Evolutionary conservation across 129 eudicot genomes (phyloP), one percentile per base, ranked within the genome.

Genomic region (Solidago caesia): DNA sequence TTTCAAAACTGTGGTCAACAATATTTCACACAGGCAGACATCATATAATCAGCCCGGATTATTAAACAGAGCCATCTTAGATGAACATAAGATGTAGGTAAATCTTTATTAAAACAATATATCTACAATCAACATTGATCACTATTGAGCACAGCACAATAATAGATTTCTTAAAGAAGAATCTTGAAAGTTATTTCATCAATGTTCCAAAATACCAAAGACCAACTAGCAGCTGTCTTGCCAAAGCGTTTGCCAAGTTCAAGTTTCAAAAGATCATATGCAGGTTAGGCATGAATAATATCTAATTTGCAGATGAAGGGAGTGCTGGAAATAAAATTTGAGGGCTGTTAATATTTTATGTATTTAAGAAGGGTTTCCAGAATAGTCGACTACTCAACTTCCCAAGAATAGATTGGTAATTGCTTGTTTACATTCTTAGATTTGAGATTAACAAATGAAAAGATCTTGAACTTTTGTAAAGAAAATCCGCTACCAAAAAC

Each of bases 181-280:
- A 71, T 15, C 41, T 42, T 71, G 5, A 39, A 71, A 9, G 4
- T 55, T 43, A 41, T 71, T 55, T 41, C 13, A 71, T 71, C 41
- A 4, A n/a, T 71, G 25, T 55, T 56, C 41, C 33, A 10, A 41
- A 14, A 14, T n/a, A 71, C 63, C 74, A 70, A 70, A 69, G 47
- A n/a, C 39, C 74, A 29, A 33, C 62, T 51, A 70, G 44, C 63
- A 29, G 14, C 13, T 70, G 48, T 27, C 44, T 29, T 27, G 57
- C 12, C 27, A 13, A 39, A 53, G 75, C 3, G 41, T 53, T 33
- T 70, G 29, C 33, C 39, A 70, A 7, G 33, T 52, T 42, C 59
- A 59, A 53, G 3, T 53, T 70, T 33, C 39, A 60, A 55, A 53
- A 41, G 4, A 29, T 5, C 6, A 11, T 68, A 2, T 21, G 12